Base-by-base conservation (phyloP, 257 asterid genomes). In the Penstemon barbatus region DNA sequence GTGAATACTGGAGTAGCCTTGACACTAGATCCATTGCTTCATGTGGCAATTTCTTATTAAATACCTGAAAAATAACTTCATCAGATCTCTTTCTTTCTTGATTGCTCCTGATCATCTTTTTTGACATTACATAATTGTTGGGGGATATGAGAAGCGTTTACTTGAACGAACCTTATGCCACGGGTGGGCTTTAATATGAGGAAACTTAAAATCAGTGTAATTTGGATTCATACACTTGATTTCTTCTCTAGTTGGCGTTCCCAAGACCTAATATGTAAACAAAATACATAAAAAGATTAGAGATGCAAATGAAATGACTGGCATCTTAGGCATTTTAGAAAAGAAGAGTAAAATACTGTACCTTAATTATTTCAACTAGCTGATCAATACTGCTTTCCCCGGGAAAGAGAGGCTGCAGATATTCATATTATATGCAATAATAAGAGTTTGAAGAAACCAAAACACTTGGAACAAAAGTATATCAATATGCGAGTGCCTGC, bases 311-410 rank as follows among this genome's bases (percentile, higher is more conserved):
- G 60, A 36, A 18, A 45, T 50, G 53, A 57, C 19, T 59, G 42
- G 15, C 42, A 41, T 15, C 13, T 15, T 15, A 7, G 42, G 15
- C 42, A 41, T 15, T 18, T 15, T 15, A 7, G 8, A 44, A 0
- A 8, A 4, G 3, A 70, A 13, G 48, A 40, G n/a, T 18, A 36
- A 19, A 41, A 15, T 13, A 66, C 4, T 19, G 63, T 55, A 92
- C 98, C 97, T 92, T 92, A 50, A 92, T 92, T 66, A 92, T 87
- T 81, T 92, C 98, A 9, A 92, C 98, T 18, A 92, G 87, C 76
- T 92, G 98, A 75, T 89, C 97, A 19, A 92, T 89, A 42, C 97
- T 87, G 81, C 95, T 92, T 80, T 92, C 98, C 15, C 98, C 98
- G 0, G 98, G 96, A 79, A 92, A 92, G 57, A 92, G 81, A 83